Base-by-base conservation (phyloP, 768 basidiomycete species). In the Russula sp. region DNA sequence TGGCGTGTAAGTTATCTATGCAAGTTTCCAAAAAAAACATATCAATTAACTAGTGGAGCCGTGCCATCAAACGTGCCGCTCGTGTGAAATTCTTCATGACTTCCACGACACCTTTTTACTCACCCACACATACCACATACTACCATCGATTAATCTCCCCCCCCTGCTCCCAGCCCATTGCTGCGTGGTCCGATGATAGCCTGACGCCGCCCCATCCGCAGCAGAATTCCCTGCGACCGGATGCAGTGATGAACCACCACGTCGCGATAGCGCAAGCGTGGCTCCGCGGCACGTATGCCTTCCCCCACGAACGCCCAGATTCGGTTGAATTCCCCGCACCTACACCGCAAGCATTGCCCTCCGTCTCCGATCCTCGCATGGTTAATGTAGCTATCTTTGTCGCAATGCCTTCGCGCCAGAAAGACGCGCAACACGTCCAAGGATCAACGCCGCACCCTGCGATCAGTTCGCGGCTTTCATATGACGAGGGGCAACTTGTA, bases 311-410 rank as follows among this genome's bases (percentile, higher is more conserved):
- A 14, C 29, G n/a, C 47, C 18, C 47, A 29, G 18, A 10, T 14
- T 11, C n/a, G 4, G 7, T 10, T 18, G 34, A 50, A 16, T 45
- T 50, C 2, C 25, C 52, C 41, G 39, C 43, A 20, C n/a, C 48
- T 38, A 5, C 35, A 41, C 20, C 60, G 13, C 48, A 52, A 18
- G 14, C 22, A 25, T 39, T 7, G 7, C 52, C 48, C 1, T 13
- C 36, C 42, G 16, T 16, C 32, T 7, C 53, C 36, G 52, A 64
- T 32, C 38, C 5, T n/a, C 48, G 39, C 18, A 39, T 18, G 20
- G 57, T 63, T n/a, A 54, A 62, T 9, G 58, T 67, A 6, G 64
- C 58, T 25, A 41, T 65, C 36, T 50, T 67, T 13, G 55, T 67
- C 11, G 52, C 47, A 13, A 67, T 67, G 66, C 66, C 65, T 0